Base-by-base conservation (phyloP, 495 filamentous ascomycete species). In the Amphirosellinia nigrospora region DNA sequence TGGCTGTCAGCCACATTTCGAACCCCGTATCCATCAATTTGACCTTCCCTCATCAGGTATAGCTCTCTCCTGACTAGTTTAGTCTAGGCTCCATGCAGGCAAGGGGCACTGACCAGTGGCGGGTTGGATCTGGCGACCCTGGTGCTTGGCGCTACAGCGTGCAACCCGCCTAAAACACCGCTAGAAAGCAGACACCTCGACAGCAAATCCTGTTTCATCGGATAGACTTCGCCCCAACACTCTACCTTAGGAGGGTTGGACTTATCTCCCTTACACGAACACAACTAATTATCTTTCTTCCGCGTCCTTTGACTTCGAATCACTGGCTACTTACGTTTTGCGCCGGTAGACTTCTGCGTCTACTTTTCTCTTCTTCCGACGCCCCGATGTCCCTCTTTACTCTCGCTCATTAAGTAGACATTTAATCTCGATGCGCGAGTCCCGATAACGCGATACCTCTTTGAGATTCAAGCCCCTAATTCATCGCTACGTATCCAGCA, bases 371-470 rank as follows among this genome's bases (percentile, higher is more conserved):
- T 39, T 53, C 39, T 36, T 62, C 41, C 23, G 15, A 46, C 30
- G 3, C 45, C n/a, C 23, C 1, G 11, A 4, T 68, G 13, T 68
- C 66, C 45, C 68, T 71, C 64, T 66, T 66, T 65, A 36, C 52
- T 66, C 52, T 58, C 48, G 64, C 62, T 36, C 65, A 74, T 70
- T 69, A n/a, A n/a, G n/a, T n/a, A 69, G 56, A 71, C 70, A 70
- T 74, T 73, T 76, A 78, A 70, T 74, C 68, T 64, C 70, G 69
- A 78, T 75, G 73, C 65, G 70, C 74, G 65, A 36, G 52, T 60
- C 67, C 66, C 60, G 72, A 72, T 76, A 71, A 74, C 72, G 71
- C 74, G 72, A 75, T 60, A 59, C 23, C 43, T 52, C 23, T 21
- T 58, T 58, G 55, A 58, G 32, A 21, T 16, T 68, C 58, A 23